Base-by-base conservation (phyloP, 1,139 yeast species). In the Casaregolazyma lundiana region DNA sequence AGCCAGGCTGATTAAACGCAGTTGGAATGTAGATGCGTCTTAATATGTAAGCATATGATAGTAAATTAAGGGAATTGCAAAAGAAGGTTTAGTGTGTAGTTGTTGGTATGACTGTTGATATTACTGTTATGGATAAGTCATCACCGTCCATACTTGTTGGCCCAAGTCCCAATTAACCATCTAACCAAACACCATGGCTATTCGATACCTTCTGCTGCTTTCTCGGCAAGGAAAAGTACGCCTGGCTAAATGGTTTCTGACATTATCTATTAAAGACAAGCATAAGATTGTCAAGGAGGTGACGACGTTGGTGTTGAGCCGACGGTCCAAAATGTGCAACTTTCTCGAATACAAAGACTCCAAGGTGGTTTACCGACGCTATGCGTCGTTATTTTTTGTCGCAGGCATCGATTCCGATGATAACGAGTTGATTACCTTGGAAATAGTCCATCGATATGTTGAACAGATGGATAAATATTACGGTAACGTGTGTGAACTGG, bases 181-280 rank as follows among this genome's bases (percentile, higher is more conserved):
- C 15, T 24, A 11, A 5, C 11, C 29, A 4, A 6, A 26, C 15
- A 26, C 22, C 36, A 85, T 88, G 83, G 84, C 87, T 6, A 76
- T 89, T 50, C 83, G 84, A 59, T 92, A 86, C 62, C 63, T 90
- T 47, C 75, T 92, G 46, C 72, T 92, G 48, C 76, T 92, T 22
- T 90, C 97, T 21, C 79, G 97, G 58, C 98, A 94, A 66, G 99
- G 98, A 38, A 92, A 92, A 64, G 89, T 90, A 26, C 75, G 99
- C 58, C 75, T 94, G 44, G 80, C 94, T 41, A 90, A 90, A 69
- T 92, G 99, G 99, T 92, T 89, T 65, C 77, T 77, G 49, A 81
- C 96, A 17, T 72, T 83, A 41, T 76, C 86, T 18, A 84, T 84
- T 55, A 87, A 86, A 63, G 96, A 89, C 58, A 89, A 89, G 70